Evolutionary conservation across 2,329 filamentous ascomycete genomes (phyloP), one percentile per base, ranked within the genome.

Genomic region (Aspergillus ruber): DNA sequence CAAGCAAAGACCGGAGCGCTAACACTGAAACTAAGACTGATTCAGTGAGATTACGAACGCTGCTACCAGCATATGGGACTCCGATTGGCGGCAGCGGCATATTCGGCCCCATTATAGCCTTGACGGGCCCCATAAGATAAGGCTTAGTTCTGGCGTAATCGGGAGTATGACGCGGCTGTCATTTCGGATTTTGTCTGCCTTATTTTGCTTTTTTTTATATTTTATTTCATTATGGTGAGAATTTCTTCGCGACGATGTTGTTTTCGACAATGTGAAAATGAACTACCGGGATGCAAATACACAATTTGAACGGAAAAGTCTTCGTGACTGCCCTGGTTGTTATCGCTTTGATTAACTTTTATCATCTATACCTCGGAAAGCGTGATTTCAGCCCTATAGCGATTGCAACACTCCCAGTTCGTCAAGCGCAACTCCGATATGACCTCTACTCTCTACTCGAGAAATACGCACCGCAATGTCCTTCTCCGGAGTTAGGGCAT

Each of bases 341-440:
- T 20, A 27, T 54, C 45, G 43, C 50, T 18, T 27, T 49, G 2
- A 9, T 49, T 3, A 47, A 46, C 32, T 12, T 32, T 6, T 43
- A 48, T 39, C 49, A 50, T 46, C 23, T 49, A 23, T 43, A 38
- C 36, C 45, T 42, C n/a, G 40, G 21, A 15, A 42, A 48, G 20
- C n/a, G 29, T 20, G 4, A 35, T n/a, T 47, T 29, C 38, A 42
- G 13, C 17, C 13, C 13, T 20, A 6, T 33, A 13, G 17, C 27
- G 1, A 27, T 17, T 13, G 21, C 17, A 18, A n/a, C 35, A 1
- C 12, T 50, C 13, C 27, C 7, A 17, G 42, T 48, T 9, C 49
- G 44, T 8, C 57, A 53, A 6, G 29, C 48, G 8, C 53, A 35
- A 8, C 51, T 60, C 27, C 57, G 58, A 54, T 49, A 50, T 9